Evolutionary conservation across 495 filamentous ascomycete species (phyloP), one percentile per base, ranked within the genome.

Genomic region (Penicillium maclennaniae): DNA sequence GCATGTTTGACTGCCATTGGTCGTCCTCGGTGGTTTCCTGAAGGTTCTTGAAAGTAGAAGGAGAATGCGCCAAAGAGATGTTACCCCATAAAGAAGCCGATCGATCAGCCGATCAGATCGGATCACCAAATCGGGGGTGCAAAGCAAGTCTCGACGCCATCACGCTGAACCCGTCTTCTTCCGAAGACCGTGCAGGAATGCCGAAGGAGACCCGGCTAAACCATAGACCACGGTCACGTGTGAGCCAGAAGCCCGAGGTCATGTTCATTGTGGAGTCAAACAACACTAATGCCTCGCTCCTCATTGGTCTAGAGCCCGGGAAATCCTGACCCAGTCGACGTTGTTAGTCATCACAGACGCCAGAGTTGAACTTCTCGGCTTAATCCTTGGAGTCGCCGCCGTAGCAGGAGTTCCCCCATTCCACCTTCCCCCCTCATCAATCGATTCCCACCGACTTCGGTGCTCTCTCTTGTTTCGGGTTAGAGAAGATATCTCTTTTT

Each of bases 341-440:
- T 4, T 2, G 38, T 50, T 73, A 60, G 68, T 76, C 70, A 76
- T 64, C 66, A 53, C 66, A 59, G 67, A 71, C 68, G 64, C 63
- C 68, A 67, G 38, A 20, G 7, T n/a, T 40, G 38, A 34, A 34
- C 62, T 61, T 62, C 53, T 55, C 61, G 43, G 19, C 16, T 17
- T 40, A 9, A 56, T 60, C 61, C 59, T 53, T 53, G 56, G 50
- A 48, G 53, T 47, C 60, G 43, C 56, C 46, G 55, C 46, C 47
- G 53, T 66, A 46, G 54, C 53, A 49, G 59, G 36, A 61, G 63
- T 59, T 62, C 55, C 53, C 46, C 57, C 49, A 47, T 40, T 40
- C 38, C 47, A 43, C 54, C 56, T 55, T 66, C 54, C 56, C 62
- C 65, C 55, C 58, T 66, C 58, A 57, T 46, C 51, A 51, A 37